Conservation (phyloP, 2,329 filamentous ascomycete genomes). For the Curvularia spicifera region DNA sequence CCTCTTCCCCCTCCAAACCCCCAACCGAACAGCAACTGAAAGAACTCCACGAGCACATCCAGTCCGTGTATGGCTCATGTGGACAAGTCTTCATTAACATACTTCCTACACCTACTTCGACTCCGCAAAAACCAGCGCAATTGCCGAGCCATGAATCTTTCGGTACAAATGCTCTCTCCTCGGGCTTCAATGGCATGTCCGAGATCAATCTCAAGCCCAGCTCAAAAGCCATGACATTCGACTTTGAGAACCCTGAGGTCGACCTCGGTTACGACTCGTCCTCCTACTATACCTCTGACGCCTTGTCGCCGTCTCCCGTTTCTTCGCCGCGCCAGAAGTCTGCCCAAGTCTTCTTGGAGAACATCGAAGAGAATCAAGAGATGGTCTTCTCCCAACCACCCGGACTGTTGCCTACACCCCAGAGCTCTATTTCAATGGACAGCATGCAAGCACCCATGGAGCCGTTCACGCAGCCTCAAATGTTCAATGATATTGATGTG, state of each 20-base stretch:
- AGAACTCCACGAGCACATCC: conserved; percentile 53
- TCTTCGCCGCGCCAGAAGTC: conserved; percentile 46
- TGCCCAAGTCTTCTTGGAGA: conserved; percentile 45
- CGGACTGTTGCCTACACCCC: conserved; percentile 35
- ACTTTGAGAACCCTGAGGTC: conserved; percentile 50
- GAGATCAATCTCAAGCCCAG: conserved; percentile 55
- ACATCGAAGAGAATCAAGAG: conserved; percentile 44
- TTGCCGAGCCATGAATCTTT: conserved; percentile 53
- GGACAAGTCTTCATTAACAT: conserved; percentile 53
- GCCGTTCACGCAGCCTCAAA: conserved; percentile 28
- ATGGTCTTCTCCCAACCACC: conserved; percentile 43
- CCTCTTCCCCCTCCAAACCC: conserved; percentile 43
- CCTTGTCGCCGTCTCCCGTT: conserved; percentile 54
- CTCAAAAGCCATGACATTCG: conserved; percentile 47
- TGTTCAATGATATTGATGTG: conserved; percentile 57
- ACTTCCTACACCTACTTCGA: conserved; percentile 61
- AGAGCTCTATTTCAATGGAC: conserved; percentile 31
- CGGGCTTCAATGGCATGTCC: conserved; percentile 63
- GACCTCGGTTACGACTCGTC: conserved; percentile 58
- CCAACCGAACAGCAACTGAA: conserved; percentile 51
- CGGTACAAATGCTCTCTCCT: conserved; percentile 62
- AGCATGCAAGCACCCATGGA: conserved; percentile 25
- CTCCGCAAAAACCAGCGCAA: conserved; percentile 52
- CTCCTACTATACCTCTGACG: conserved; percentile 59
- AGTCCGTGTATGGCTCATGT: conserved; percentile 52